Conservation (phyloP, 2,329 filamentous ascomycete genomes). For the Thyridium curvatum region DNA sequence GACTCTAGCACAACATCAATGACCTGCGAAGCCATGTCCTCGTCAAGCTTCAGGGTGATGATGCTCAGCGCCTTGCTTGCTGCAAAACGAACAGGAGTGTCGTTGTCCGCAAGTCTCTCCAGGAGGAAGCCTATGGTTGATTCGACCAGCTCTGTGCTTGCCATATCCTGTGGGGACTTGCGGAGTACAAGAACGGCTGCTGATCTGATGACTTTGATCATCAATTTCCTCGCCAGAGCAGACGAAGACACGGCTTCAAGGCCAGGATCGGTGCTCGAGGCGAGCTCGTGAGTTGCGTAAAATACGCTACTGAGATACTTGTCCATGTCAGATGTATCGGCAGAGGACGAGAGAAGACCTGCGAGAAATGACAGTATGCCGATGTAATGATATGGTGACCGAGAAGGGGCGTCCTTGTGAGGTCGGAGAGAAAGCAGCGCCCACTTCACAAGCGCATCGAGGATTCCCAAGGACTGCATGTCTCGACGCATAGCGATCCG, state of each 20-base stretch:
- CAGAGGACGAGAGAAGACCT: constrained; percentile 61
- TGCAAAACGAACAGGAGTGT: constrained; percentile 84
- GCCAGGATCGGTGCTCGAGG: constrained; percentile 38
- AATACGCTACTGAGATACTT: constrained; percentile 62
- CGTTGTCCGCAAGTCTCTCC: constrained; percentile 72
- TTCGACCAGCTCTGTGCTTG: constrained; percentile 58
- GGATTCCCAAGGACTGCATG: constrained; percentile 73
- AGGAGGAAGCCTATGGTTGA: constrained; percentile 77
- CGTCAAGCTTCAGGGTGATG: constrained; percentile 71
- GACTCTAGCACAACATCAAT: constrained; percentile 79
- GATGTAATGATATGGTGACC: constrained; percentile 67
- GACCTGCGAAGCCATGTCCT: constrained; percentile 78
- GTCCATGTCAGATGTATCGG: constrained; percentile 69
- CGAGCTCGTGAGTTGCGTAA: constrained; percentile 52
- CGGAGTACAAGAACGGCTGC: constrained; percentile 62
- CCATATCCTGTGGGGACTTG: constrained; percentile 32
- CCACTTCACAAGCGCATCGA: constrained; percentile 65
- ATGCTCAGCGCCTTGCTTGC: constrained; percentile 90
- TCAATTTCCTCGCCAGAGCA: constrained; percentile 72
- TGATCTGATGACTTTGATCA: constrained; percentile 79
- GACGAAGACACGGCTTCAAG: constrained; percentile 58
- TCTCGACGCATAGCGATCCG: constrained; percentile 77
- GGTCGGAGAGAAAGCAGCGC: constrained; percentile 55
- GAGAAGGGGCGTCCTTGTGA: constrained; percentile 8
- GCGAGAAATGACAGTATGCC: constrained; percentile 76